A percentile compares a stretch with the other conserved stretches of the same genome.
phyloP scores from a whole-genome alignment of 345 rosid species.

The Citrus cavaleriei region DNA sequence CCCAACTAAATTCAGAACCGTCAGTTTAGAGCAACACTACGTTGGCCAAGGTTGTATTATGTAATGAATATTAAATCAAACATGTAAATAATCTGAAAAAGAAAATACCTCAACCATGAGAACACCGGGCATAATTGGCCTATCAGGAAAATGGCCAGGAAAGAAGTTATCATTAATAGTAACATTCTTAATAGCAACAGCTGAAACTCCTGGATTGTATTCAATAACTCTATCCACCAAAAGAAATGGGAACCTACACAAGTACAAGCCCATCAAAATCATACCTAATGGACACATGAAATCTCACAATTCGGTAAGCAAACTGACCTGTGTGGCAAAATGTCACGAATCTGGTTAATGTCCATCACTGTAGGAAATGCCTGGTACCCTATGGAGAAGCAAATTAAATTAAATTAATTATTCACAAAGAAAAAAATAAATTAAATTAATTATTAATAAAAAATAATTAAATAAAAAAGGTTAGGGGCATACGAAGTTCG shows the following conservation, averaged over 20 bases:
- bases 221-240: slow-evolving; percentile 98
- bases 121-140: slow-evolving; percentile 99
- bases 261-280: neutral
- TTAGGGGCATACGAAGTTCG: slow-evolving; percentile 35
- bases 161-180: slow-evolving; percentile 98
- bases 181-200: slow-evolving; percentile 91
- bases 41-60: no score
- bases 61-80: no score
- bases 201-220: slow-evolving; percentile 90
- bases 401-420: neutral
- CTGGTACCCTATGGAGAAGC: slow-evolving; percentile 36
- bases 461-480: neutral
- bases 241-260: slow-evolving; percentile 78
- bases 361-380: slow-evolving; percentile 86
- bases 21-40: no score
- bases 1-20: no score
- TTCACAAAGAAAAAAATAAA: neutral
- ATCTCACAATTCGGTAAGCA: neutral
- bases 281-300: no score
- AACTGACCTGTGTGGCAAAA: slow-evolving; percentile 80
- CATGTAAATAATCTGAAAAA: neutral
- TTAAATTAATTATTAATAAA: neutral
- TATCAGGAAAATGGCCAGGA: slow-evolving; percentile 98
- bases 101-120: slow-evolving; percentile 90
- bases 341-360: slow-evolving; percentile 80